Evolutionary conservation across 1,284 basidiomycete species (phyloP).

Genomic region (Thelephora terrestris): DNA sequence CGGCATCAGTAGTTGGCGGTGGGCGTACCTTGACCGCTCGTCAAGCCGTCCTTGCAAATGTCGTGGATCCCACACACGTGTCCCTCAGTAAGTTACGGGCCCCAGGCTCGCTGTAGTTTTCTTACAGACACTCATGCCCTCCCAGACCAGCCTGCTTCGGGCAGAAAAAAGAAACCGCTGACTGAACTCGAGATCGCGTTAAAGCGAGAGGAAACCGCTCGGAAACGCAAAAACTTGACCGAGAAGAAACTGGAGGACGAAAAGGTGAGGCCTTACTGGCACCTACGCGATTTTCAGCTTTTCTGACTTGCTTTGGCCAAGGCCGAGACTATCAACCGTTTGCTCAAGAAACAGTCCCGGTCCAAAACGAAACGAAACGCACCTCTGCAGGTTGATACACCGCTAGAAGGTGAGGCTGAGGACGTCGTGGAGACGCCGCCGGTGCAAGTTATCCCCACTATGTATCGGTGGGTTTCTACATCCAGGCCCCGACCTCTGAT

Average conservation of each 20-base stretch:
- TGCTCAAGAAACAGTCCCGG: conserved; percentile 80
- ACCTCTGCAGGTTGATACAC: conserved; percentile 36
- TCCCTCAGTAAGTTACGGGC: conserved; percentile 35
- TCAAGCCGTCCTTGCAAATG: conserved; percentile 61
- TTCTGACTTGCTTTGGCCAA: conserved; percentile 19
- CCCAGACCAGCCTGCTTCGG: conserved; percentile 33
- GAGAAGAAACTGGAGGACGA: conserved; percentile 92
- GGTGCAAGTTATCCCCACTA: conserved; percentile 28
- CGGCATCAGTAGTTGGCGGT: conserved; percentile 22
- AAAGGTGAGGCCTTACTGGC: conserved; percentile 41
- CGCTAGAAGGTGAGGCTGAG: conserved; percentile 24
- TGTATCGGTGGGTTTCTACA: conserved; percentile 57
- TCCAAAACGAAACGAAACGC: conserved; percentile 51
- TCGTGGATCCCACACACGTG: conserved; percentile 56
- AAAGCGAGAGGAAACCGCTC: conserved; percentile 75
- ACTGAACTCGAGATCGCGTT: conserved; percentile 79
- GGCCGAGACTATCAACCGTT: conserved; percentile 83
- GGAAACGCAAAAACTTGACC: conserved; percentile 75
- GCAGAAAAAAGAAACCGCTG: conserved; percentile 63
- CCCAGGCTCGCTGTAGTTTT: background rate
- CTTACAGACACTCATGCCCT: background rate
- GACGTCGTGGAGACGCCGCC: conserved; percentile 12
- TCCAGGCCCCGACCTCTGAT: conserved; percentile 18
- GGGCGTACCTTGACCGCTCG: conserved; percentile 53
- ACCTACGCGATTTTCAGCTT: background rate